Evolutionary conservation across 2,329 filamentous ascomycete genomes (phyloP), one percentile per base, ranked within the genome.

Genomic region (Fonsecaea erecta): DNA sequence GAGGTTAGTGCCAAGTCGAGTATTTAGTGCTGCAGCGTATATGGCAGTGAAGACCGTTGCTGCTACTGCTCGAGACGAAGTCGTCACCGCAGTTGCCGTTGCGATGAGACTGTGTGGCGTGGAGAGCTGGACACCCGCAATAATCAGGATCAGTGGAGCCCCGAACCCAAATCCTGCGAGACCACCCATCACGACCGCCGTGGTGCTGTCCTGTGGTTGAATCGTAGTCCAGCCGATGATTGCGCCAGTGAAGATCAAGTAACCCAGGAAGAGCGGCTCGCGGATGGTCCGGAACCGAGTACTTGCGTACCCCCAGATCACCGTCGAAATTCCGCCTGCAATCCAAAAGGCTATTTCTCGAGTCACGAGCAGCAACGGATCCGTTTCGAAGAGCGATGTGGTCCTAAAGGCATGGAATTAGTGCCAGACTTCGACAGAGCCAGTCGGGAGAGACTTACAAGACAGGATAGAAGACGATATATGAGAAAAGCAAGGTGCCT

Each of bases 31-130:
- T 1, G 68, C 67, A 2, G 64, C 56, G 26, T 64, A 68, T 21
- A 70, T 70, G 18, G 68, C 67, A 4, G 67, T 70, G 58, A 69
- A 70, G 16, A 69, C 56, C 0, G 67, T 66, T 16, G 67, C 67
- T 11, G 64, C 67, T 24, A 69, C 62, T 3, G 68, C 67, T 26
- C 68, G 64, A 3, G 65, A 63, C 2, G 68, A 70, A 2, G 68
- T 70, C 14, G 60, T 65, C 18, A 70, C 67, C 1, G 67, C 68
- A 6, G 68, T 70, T 2, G 68, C 68, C 6, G 68, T 69, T 5
- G 68, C 68, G 35, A 70, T 69, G n/a, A 70, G 32, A 9, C 61
- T 53, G 54, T 67, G 64, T 18, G 68, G 68, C 18, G 67, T 69
- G 9, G 64, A 63, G 2, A 70, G 67, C 30, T 70, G 68, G 9